Conservation (phyloP, 768 basidiomycete genomes). For the Leccinum imitatum region DNA sequence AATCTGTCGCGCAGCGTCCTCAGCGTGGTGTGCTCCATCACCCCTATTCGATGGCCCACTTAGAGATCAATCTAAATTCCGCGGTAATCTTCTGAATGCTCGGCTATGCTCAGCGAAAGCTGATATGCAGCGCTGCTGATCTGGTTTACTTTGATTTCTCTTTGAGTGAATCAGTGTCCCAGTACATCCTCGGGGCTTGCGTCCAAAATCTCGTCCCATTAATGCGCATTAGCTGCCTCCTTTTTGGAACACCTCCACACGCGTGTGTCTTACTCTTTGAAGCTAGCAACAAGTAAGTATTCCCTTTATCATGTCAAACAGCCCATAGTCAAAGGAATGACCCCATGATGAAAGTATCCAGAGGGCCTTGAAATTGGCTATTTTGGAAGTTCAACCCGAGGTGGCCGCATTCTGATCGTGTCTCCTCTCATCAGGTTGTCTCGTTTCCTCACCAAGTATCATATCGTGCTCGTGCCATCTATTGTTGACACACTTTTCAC, state of each 20-base stretch:
- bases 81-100: conserved; percentile 9
- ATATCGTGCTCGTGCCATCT: conserved; percentile 9
- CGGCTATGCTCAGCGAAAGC: neutral
- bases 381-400: conserved; percentile 24
- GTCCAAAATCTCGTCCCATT: conserved; percentile 24
- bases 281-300: conserved; percentile 20
- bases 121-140: conserved; percentile 20
- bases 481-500: conserved; percentile 27
- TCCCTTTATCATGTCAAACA: conserved; percentile 30
- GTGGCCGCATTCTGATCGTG: conserved; percentile 14
- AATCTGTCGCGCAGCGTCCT: neutral
- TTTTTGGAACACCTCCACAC: conserved; percentile 23
- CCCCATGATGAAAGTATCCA: conserved; percentile 27
- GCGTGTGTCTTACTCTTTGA: neutral
- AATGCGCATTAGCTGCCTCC: conserved; percentile 33
- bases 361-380: conserved; percentile 26
- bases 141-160: conserved; percentile 24
- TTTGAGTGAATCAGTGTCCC: neutral
- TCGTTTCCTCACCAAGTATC: conserved; percentile 2
- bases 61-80: conserved; percentile 20
- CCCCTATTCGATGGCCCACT: conserved; percentile 18
- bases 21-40: conserved; percentile 4
- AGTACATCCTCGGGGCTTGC: conserved; percentile 19
- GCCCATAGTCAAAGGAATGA: conserved; percentile 28
- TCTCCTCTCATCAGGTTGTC: conserved; percentile 11